A percentile compares a stretch with the other conserved stretches of the same genome.
Conservation (phyloP, 495 filamentous ascomycete species). For the Talaromyces liani region DNA sequence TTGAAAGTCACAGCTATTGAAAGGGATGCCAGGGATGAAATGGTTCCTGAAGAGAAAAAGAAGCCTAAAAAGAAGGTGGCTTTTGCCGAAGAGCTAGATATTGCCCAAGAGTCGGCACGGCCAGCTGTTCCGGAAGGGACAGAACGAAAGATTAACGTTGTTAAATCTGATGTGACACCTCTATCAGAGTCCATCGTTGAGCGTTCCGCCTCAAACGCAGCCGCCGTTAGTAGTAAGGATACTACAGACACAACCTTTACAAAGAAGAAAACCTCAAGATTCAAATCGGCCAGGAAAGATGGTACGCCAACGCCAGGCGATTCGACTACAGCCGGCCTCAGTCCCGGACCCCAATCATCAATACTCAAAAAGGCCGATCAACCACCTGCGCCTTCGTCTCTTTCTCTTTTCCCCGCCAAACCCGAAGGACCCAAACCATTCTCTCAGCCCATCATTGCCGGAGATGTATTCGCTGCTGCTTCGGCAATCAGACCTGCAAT, state of each 20-base stretch:
- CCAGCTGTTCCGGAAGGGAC: conserved; percentile 10
- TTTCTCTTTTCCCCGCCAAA: conserved; percentile 35
- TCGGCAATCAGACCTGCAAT: conserved; percentile 1
- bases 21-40: conserved; percentile 11
- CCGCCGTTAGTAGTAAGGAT: conserved; percentile 15
- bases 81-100: conserved; percentile 70
- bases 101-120: conserved; percentile 41
- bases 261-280: conserved; percentile 37
- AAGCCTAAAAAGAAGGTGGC: conserved; percentile 65
- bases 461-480: conserved; percentile 14
- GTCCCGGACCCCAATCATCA: conserved; percentile 1
- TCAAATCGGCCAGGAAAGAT: conserved; percentile 29
- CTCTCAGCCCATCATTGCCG: conserved; percentile 35
- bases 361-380: conserved; percentile 8
- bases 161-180: conserved; percentile 25
- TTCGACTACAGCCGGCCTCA: conserved; percentile 6
- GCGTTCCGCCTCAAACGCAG: conserved; percentile 17
- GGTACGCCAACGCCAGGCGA: conserved; percentile 7
- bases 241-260: conserved; percentile 5
- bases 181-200: conserved; percentile 43
- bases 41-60: conserved; percentile 11
- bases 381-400: conserved; percentile 18
- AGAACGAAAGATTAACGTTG: conserved; percentile 29
- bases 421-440: conserved; percentile 39
- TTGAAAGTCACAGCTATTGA: conserved; percentile 12